phyloP scores from a whole-genome alignment of 495 filamentous ascomycete genomes.

The Glonium stellatum region DNA sequence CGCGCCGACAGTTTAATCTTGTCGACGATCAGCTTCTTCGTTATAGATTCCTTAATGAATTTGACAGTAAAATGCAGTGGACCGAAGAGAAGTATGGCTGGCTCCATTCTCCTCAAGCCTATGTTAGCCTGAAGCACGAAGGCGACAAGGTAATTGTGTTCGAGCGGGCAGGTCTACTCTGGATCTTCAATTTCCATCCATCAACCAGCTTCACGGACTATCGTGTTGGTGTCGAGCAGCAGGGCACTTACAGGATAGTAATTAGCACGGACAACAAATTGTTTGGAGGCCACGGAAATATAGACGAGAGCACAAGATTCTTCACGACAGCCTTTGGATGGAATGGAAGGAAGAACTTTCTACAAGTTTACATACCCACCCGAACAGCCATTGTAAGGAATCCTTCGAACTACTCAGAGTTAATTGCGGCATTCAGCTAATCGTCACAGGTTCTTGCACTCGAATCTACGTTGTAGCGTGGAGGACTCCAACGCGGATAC shows the following conservation, averaged over 20 bases:
- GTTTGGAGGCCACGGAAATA: constrained; percentile 72
- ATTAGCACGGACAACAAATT: constrained; percentile 71
- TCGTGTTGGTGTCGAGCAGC: constrained; percentile 73
- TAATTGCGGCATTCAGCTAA: constrained; percentile 5
- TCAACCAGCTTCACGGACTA: constrained; percentile 87
- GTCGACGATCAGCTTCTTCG: constrained; percentile 78
- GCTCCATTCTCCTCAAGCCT: constrained; percentile 81
- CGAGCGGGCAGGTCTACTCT: constrained; percentile 82
- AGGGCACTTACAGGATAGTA: constrained; percentile 83
- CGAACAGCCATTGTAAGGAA: constrained; percentile 76
- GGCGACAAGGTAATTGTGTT: constrained; percentile 92
- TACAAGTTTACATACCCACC: constrained; percentile 84
- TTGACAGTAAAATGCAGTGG: constrained; percentile 85
- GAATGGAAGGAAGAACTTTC: constrained; percentile 83
- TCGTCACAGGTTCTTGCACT: constrained; percentile 26
- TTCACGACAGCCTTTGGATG: constrained; percentile 84
- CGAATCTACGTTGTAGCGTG: constrained; percentile 18
- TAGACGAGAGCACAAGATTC: constrained; percentile 72
- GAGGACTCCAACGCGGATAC: background rate
- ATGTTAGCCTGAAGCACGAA: constrained; percentile 90
- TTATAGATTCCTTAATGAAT: constrained; percentile 89
- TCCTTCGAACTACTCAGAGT: background rate
- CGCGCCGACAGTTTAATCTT: constrained; percentile 88
- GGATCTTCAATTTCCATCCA: constrained; percentile 94
- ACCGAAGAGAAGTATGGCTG: constrained; percentile 86